Base-by-base conservation (phyloP, 371 early-diverging fungal genomes). In the Mortierella sp. region DNA sequence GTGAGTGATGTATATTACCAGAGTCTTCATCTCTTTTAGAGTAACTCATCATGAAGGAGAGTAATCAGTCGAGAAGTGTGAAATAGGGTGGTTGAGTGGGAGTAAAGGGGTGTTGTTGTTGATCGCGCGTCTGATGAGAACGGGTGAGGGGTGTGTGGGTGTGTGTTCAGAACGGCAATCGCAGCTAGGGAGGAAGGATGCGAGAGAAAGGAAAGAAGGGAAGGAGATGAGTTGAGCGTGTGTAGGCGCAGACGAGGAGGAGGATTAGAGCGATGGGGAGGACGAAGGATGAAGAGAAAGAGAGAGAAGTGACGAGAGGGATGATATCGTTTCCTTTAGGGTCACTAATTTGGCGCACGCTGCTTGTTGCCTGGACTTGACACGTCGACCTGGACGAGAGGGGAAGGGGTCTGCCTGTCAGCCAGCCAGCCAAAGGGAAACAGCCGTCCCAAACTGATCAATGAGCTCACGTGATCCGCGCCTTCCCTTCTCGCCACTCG, bases 21-120 rank as follows among this genome's bases (percentile, higher is more conserved):
- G 87, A 86, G 83, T 86, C 87, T 86, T 93, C 93, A 87, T 93
- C 93, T 88, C 92, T 90, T 85, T 93, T 93, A 76, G 85, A 89
- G 84, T 91, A 93, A 87, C 91, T 93, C 93, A 93, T 93, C 87
- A 79, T 89, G 85, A 76, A 79, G 75, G 4, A 41, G 38, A 60
- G 49, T 27, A 79, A 82, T 76, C 75, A 78, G 38, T 70, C 60
- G 58, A 51, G 24, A 70, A 4, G 71, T 48, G 68, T 41, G 55
- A 70, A 54, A 63, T 29, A 35, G 43, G 35, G 74, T n/a, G 24
- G 38, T 24, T 14, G 35, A 18, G 74, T 29, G 51, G 41, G 75
- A 54, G 75, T 21, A 35, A 32, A 6, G 32, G 58, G 16, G 6
- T 11, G 48, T 48, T 54, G 63, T 32, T 32, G 63, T 18, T 48